These are phyloP conservation scores for Psilocybe azurescens DNA, from an alignment of 768 basidiomycete species.

Conservation along the genomic window DNA sequence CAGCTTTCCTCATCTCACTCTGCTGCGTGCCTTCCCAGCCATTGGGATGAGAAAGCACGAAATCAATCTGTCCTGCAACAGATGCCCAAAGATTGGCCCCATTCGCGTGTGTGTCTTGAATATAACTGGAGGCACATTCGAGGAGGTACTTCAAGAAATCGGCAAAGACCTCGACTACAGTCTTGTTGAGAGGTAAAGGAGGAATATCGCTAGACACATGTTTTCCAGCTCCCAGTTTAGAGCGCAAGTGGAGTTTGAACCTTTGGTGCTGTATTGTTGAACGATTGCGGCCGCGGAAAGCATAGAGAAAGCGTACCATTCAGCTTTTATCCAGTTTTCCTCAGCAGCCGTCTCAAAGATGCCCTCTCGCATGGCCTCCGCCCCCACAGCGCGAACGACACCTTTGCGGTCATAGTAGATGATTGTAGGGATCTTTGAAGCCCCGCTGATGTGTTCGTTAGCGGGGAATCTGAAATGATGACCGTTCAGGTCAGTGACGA, in stretches of 20 bases:
- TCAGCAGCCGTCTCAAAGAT: conserved; percentile 47
- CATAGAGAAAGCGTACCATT: conserved; percentile 40
- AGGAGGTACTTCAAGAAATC: conserved; percentile 57
- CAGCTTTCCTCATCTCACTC: conserved; percentile 47
- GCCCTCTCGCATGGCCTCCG: conserved; percentile 49
- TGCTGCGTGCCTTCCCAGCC: conserved; percentile 54
- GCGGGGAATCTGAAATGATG: conserved; percentile 47
- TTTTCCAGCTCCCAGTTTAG: conserved; percentile 25
- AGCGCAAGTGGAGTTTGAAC: conserved; percentile 41
- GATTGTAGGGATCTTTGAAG: conserved; percentile 50
- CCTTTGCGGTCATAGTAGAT: conserved; percentile 51
- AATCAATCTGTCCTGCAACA: conserved; percentile 43
- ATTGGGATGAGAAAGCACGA: conserved; percentile 49
- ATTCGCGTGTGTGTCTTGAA: conserved; percentile 49
- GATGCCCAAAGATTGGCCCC: conserved; percentile 47
- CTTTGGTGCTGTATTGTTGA: conserved; percentile 11
- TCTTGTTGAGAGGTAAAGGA: conserved; percentile 45
- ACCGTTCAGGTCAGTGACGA: conserved; percentile 18
- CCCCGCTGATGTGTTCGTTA: conserved; percentile 48
- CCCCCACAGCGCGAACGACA: conserved; percentile 46
- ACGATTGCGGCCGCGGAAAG: neutral
- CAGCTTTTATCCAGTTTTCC: conserved; percentile 52
- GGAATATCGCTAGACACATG: conserved; percentile 41
- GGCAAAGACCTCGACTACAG: conserved; percentile 46
- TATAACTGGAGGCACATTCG: conserved; percentile 44